Base-by-base conservation (phyloP, 2,329 filamentous ascomycete species). In the Mycogone perniciosa region DNA sequence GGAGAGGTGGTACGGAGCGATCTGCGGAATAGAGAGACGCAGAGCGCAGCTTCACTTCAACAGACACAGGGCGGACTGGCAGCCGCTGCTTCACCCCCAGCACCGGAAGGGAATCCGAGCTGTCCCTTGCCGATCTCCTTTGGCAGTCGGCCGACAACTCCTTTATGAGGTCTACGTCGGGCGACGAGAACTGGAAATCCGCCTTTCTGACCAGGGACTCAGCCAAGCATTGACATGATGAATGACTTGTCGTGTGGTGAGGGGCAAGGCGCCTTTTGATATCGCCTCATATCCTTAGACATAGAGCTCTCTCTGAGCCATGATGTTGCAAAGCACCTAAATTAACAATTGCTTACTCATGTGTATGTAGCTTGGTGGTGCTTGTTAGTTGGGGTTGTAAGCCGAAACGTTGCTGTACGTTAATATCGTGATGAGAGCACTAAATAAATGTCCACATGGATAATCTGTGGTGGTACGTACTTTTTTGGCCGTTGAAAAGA, bases 1-100 rank as follows among this genome's bases (percentile, higher is more conserved):
- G 82, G 82, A 74, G 76, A 37, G 77, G 77, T 45, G 74, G 74
- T n/a, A 64, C 63, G 7, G 64, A 69, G 48, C 64, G 62, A 48
- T 56, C 63, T 53, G 62, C 61, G 48, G 68, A 71, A 61, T 71
- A 71, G 68, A 64, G 44, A 58, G 57, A 63, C 54, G 46, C 55
- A 37, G 63, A 60, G 20, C 60, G 56, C 46, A 60, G 48, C 54
- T 53, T 54, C 46, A 31, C 55, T 55, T 52, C 51, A 38, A 48
- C 58, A 34, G 59, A 60, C 11, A 46, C 44, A 20, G 45, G 34
- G 31, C 55, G 56, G 30, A 48, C 52, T 9, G 46, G 41, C 7
- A 46, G 44, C n/a, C 54, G 50, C 31, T 46, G 52, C 47, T 53
- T 56, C 43, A 56, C 54, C 38, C 46, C 52, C 13, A 39, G 20